Evolutionary conservation across 2,329 filamentous ascomycete genomes (phyloP), one percentile per base, ranked within the genome.

Genomic region (Grosmannia penicillata): DNA sequence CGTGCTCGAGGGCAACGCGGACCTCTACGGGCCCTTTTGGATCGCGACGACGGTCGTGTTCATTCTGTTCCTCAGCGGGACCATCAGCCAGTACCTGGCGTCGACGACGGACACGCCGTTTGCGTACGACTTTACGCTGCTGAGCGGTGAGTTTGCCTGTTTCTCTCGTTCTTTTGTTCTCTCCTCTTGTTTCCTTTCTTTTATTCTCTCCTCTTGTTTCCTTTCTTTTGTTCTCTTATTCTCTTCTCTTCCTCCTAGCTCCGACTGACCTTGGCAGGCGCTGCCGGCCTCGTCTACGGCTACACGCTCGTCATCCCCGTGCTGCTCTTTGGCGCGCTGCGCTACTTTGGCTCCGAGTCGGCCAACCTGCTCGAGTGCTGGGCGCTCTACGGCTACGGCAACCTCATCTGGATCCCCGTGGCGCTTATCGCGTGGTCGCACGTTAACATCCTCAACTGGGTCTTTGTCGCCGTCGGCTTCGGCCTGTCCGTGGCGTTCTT

Each of bases 1-100:
- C 55, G 85, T 96, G 26, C 72, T 98, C 22, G 91, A 98, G 56
- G 91, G 91, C 17, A 96, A 96, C 57, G 84, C 91, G 1, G 91
- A 98, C 54, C 65, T 98, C 25, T 98, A 98, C 65, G 89, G 89
- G 1, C 91, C 91, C 1, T 86, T 96, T 55, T 98, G 91, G 91
- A 96, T 98, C 61, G 91, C 91, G 9, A 96, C 91, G 1, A 96
- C 91, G 1, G 91, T 98, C 9, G 80, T 98, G 11, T 72, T 98
- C 46, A 96, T 98, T 43, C 63, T 98, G 24, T 98, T 98, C 61
- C 58, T 98, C 32, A 91, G 89, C 1, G 91, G 91, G 11, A 96
- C 91, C 0, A 94, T 98, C 47, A 93, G 80, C 54, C 81, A 91
- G 59, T 96, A 93, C 58, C 63, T 95, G 36, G 75, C 82, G 21